Evolutionary conservation across 371 early-diverging fungal species (phyloP), one percentile per base, ranked within the genome.

Genomic region (Mucor piriformis): DNA sequence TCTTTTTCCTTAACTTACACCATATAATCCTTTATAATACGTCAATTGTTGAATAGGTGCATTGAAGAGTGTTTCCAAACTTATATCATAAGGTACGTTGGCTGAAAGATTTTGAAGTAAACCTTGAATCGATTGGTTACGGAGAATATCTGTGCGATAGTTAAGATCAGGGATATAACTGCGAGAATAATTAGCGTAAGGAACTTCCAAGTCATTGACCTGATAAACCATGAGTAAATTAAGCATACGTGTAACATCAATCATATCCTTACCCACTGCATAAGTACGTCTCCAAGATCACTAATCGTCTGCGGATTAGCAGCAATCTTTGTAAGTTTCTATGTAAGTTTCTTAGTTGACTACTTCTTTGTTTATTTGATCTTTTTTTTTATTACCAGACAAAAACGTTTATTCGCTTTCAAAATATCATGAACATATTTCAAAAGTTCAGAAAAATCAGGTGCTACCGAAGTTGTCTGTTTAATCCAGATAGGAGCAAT

Each of bases 401-500:
- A 76, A 53, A 83, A 83, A 32, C 66, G 61, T 53, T 77, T 77
- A 50, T 83, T 83, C 23, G 58, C 76, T 59, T 66, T 73, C 27
- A 65, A 58, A 34, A 83, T 69, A 21, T 66, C 73, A 46, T 77
- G 74, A 32, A 69, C 56, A 53, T 63, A 48, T 29, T 70, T 69
- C 23, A 83, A 64, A 27, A 79, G 61, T 35, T 74, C 75, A 40
- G 76, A 72, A 23, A 83, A 76, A 49, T 83, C 81, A 21, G 77
- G 74, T 7, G 81, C 79, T 25, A 74, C 70, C n/a, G 74, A 67
- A 13, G 59, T 65, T 40, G 55, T 75, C 57, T 76, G 74, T 25
- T 69, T 79, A 68, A 73, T 76, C 81, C 81, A 83, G 24, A 74
- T 58, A n/a, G 81, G 71, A 21, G 78, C 75, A 50, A 83, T 73